Evolutionary conservation across 768 basidiomycete genomes (phyloP).

Genomic region (Tephrocybe sp.): DNA sequence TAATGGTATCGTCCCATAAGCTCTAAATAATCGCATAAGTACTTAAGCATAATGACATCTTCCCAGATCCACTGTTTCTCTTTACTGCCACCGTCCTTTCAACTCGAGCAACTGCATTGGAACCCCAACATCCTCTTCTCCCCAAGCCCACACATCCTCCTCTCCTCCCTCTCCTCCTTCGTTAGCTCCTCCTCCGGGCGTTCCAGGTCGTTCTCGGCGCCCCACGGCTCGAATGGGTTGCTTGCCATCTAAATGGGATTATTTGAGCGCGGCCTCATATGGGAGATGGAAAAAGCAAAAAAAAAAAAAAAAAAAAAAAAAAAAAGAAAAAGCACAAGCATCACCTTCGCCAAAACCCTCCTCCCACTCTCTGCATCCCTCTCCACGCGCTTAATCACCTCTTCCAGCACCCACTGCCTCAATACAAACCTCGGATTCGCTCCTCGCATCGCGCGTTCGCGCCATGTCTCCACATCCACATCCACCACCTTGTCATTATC

Average conservation of each 20-base stretch:
- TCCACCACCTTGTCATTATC: conserved; percentile 17
- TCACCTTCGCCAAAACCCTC: conserved; percentile 71
- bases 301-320: neutral
- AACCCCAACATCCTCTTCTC: conserved; percentile 78
- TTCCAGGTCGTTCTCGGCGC: conserved; percentile 57
- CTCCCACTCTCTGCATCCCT: conserved; percentile 60
- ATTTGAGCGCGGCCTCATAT: too few relatives aligned
- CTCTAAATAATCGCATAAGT: too few relatives aligned
- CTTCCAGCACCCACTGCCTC: conserved; percentile 95
- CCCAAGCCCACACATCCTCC: conserved; percentile 76
- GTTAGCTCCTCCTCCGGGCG: conserved; percentile 41
- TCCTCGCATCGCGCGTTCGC: conserved; percentile 46
- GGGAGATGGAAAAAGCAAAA: neutral
- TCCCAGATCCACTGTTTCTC: too few relatives aligned
- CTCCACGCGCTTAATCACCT: conserved; percentile 79
- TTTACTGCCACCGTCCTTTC: too few relatives aligned
- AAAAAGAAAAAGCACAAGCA: conserved; percentile 55
- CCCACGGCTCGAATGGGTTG: conserved; percentile 85
- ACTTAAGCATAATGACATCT: too few relatives aligned
- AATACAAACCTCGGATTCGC: conserved; percentile 91
- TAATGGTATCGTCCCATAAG: too few relatives aligned
- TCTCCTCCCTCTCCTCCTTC: conserved; percentile 65
- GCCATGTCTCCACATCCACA: conserved; percentile 40
- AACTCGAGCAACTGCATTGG: conserved; percentile 93
- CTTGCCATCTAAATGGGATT: conserved; percentile 93